Percentiles rank a stretch among this genome's conserved stretches.
Evolutionary conservation across 306 rosid genomes (phyloP).

Genomic region (Inga laurina): DNA sequence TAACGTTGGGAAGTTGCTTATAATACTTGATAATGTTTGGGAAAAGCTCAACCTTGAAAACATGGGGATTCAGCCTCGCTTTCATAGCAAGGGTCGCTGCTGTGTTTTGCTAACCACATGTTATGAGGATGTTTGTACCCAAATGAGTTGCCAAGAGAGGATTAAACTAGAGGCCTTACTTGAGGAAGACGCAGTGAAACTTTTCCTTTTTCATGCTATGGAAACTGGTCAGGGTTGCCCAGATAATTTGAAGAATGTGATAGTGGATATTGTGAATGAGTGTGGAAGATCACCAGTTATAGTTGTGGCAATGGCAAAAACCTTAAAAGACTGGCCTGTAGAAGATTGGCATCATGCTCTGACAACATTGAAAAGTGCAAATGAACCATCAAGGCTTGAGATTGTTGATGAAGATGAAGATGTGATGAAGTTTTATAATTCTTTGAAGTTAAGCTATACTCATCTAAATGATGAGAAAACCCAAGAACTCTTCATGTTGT

Average conservation of each 20-base stretch:
- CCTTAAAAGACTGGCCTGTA: neutral
- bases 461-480: slow-evolving; percentile 4
- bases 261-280: neutral
- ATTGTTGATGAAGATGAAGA: slow-evolving; percentile 5
- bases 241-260: neutral
- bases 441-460: slow-evolving; percentile 25
- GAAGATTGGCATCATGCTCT: slow-evolving; percentile 1
- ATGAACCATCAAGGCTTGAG: neutral
- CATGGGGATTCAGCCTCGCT: slow-evolving; percentile 23
- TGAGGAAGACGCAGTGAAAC: slow-evolving; percentile 1
- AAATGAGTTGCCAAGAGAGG: slow-evolving; percentile 10
- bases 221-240: neutral
- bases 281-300: slow-evolving; percentile 29
- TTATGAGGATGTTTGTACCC: neutral
- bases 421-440: neutral
- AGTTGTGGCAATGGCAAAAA: neutral
- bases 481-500: slow-evolving; percentile 13
- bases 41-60: too few species aligned
- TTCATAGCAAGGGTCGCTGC: neutral
- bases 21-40: too few species aligned
- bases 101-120: slow-evolving; percentile 29
- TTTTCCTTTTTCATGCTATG: slow-evolving; percentile 11
- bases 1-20: too few species aligned
- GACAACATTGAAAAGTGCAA: neutral
- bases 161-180: neutral